These are phyloP conservation scores for Wickerhamiella sorbophila DNA, from an alignment of 805 yeast genomes.

Conservation along the genomic window DNA sequence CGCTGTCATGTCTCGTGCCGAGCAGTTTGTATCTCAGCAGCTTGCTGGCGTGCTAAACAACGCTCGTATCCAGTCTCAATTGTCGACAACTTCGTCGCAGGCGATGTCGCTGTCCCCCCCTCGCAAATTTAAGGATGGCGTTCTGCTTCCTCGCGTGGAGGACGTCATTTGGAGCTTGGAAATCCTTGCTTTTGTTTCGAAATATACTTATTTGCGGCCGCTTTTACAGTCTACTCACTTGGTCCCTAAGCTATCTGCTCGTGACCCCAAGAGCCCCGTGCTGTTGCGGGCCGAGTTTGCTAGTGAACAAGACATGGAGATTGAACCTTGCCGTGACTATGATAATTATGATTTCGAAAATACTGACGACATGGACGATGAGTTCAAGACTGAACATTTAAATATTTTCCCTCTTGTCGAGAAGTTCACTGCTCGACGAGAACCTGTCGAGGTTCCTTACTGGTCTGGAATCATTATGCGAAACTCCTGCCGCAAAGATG, in stretches of 20 bases:
- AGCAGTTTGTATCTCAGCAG: not conserved
- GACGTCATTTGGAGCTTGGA: slow-evolving; percentile 92
- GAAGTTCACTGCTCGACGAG: slow-evolving; percentile 58
- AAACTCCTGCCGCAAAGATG: slow-evolving; percentile 87
- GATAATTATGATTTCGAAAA: slow-evolving; percentile 25
- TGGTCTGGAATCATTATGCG: slow-evolving; percentile 99
- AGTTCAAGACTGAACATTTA: slow-evolving; percentile 30
- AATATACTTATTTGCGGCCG: slow-evolving; percentile 68
- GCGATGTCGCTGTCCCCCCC: not conserved
- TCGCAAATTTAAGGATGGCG: slow-evolving; percentile 46
- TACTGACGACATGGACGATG: slow-evolving; percentile 29
- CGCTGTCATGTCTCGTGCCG: not conserved
- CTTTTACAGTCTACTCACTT: slow-evolving; percentile 61
- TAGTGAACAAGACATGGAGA: slow-evolving; percentile 4
- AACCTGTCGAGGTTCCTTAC: slow-evolving; percentile 70
- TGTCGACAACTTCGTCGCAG: not conserved
- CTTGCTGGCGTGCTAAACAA: not conserved
- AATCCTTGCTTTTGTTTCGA: slow-evolving; percentile 81
- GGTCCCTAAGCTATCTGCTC: slow-evolving; percentile 49
- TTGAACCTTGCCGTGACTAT: slow-evolving; percentile 11
- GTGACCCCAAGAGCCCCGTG: slow-evolving; percentile 20
- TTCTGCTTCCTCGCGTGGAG: slow-evolving; percentile 79
- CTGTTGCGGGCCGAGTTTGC: slow-evolving; percentile 8
- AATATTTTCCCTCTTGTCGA: slow-evolving; percentile 87
- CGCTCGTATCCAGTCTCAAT: not conserved